Conservation (phyloP, 495 filamentous ascomycete genomes). For the Aspergillus biplanus region DNA sequence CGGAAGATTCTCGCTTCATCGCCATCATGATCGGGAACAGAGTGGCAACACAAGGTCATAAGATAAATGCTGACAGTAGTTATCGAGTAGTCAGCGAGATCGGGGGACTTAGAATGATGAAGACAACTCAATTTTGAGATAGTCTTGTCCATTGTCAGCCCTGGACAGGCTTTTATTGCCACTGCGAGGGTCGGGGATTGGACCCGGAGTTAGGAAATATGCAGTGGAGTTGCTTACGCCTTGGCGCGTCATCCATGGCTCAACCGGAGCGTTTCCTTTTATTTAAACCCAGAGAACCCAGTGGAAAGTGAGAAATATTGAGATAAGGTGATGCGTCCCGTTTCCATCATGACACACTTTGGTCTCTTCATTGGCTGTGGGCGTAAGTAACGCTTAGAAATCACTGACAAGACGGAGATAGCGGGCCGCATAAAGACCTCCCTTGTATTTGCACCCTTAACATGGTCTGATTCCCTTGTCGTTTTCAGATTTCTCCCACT, state of each 20-base stretch:
- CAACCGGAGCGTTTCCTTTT: neutral
- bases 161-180: constrained; percentile 7
- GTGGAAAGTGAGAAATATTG: neutral
- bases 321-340: constrained; percentile 7
- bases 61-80: neutral
- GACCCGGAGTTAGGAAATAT: constrained; percentile 15
- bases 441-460: too few species aligned
- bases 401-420: neutral
- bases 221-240: constrained; percentile 13
- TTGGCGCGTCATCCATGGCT: neutral
- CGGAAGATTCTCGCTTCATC: constrained; percentile 2
- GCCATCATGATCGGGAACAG: neutral
- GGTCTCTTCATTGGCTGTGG: neutral
- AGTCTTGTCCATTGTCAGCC: neutral
- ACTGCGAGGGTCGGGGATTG: neutral
- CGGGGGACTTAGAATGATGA: neutral
- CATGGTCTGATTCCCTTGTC: too few species aligned
- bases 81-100: neutral
- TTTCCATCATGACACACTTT: constrained; percentile 1
- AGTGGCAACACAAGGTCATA: neutral
- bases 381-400: neutral
- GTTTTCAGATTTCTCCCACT: too few species aligned
- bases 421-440: neutral
- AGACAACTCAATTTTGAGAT: neutral
- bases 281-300: constrained; percentile 8